These are phyloP conservation scores for Lyophyllum semitale DNA, from an alignment of 768 basidiomycete species.

Conservation along the genomic window DNA sequence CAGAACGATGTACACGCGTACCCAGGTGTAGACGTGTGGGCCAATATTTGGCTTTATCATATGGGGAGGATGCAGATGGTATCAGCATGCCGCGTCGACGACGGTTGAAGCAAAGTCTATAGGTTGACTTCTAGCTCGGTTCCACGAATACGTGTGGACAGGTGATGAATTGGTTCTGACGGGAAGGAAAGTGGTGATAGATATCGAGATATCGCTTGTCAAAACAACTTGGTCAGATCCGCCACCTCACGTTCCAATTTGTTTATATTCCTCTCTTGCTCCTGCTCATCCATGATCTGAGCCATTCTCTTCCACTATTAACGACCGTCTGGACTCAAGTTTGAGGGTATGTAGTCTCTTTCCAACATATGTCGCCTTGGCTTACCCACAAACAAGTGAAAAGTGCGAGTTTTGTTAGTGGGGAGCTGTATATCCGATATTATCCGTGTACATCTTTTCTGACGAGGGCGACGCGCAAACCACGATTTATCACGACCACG, in stretches of 20 bases:
- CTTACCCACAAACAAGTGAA: slow-evolving; percentile 7
- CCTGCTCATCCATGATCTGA: slow-evolving; percentile 15
- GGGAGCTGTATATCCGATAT: background rate
- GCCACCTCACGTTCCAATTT: slow-evolving; percentile 17
- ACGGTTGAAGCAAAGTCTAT: too few relatives aligned
- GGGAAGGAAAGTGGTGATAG: background rate
- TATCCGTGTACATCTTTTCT: slow-evolving; percentile 7
- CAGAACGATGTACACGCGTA: background rate
- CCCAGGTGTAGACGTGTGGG: too few relatives aligned
- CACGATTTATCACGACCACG: slow-evolving; percentile 2
- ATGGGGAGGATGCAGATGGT: background rate
- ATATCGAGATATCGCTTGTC: background rate
- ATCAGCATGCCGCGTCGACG: too few relatives aligned
- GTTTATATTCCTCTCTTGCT: slow-evolving; percentile 16
- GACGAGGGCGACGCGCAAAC: slow-evolving; percentile 5
- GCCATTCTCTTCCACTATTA: slow-evolving; percentile 6
- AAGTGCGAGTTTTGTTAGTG: slow-evolving; percentile 3
- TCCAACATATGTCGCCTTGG: background rate
- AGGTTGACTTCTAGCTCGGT: background rate
- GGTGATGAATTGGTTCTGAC: slow-evolving; percentile 8
- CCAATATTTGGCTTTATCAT: too few relatives aligned
- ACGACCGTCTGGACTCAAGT: background rate
- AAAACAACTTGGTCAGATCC: slow-evolving; percentile 9
- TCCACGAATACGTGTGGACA: slow-evolving; percentile 8
- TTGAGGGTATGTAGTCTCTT: background rate